Conservation (phyloP, 345 rosid species). For the Salix udensis region DNA sequence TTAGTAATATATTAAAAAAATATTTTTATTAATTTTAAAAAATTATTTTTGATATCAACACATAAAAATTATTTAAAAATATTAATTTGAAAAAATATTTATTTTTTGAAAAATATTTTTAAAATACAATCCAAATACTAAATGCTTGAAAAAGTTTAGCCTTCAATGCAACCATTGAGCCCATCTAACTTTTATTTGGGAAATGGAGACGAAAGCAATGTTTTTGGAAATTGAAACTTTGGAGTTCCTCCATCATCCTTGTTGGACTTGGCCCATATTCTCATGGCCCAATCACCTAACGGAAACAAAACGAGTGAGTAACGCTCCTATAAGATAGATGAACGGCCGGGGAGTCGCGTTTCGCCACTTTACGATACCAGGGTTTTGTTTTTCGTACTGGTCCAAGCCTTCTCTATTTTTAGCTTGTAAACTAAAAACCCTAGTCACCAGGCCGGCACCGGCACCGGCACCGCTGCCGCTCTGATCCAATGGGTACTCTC, state of each 20-base stretch:
- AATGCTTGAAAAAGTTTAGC: too few relatives aligned
- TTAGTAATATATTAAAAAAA: too few relatives aligned
- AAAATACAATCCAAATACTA: too few relatives aligned
- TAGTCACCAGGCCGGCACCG: background rate
- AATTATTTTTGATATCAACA: too few relatives aligned
- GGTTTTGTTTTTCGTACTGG: background rate
- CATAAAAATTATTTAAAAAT: too few relatives aligned
- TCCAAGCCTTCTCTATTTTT: background rate
- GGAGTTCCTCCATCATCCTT: background rate
- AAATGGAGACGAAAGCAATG: background rate
- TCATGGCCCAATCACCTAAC: background rate
- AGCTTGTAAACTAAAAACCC: background rate
- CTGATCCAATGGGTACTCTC: slow-evolving; percentile 19
- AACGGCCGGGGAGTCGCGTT: background rate
- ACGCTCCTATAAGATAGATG: background rate
- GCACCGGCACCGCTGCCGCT: background rate
- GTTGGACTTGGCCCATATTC: background rate
- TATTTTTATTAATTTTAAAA: too few relatives aligned
- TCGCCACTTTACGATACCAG: background rate
- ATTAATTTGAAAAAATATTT: too few relatives aligned
- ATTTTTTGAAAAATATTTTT: too few relatives aligned
- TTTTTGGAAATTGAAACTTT: background rate
- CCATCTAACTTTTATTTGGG: too few relatives aligned
- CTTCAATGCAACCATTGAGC: too few relatives aligned
- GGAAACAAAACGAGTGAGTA: background rate